Percentiles rank a stretch among this genome's conserved stretches.
Evolutionary conservation across 495 filamentous ascomycete species (phyloP).

Genomic region (Massariosphaeria phaeospora): DNA sequence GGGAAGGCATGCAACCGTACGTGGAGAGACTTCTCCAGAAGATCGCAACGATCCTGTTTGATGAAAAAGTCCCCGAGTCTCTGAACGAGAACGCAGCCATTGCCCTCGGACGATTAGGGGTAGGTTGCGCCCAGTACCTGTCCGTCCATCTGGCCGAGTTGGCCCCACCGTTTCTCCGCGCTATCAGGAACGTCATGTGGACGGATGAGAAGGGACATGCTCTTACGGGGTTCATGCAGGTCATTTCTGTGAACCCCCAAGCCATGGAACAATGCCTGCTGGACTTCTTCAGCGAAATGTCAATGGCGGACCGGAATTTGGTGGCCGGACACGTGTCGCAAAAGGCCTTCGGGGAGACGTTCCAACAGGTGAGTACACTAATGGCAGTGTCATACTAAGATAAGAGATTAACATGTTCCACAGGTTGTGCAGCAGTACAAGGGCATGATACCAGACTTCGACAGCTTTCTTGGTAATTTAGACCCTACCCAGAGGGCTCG

Average conservation of each 20-base stretch:
- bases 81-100: slow-evolving; percentile 94
- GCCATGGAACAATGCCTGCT: slow-evolving; percentile 82
- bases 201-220: slow-evolving; percentile 94
- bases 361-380: slow-evolving; percentile 45
- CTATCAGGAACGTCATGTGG: slow-evolving; percentile 77
- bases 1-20: slow-evolving; percentile 66
- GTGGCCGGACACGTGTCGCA: slow-evolving; percentile 50
- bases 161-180: slow-evolving; percentile 71
- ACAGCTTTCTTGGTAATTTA: slow-evolving; percentile 68
- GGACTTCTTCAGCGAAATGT: slow-evolving; percentile 67
- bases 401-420: slow-evolving; percentile 10
- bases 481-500: slow-evolving; percentile 41
- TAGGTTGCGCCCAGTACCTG: slow-evolving; percentile 70
- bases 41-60: slow-evolving; percentile 71
- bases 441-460: slow-evolving; percentile 78
- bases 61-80: slow-evolving; percentile 78
- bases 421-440: slow-evolving; percentile 76
- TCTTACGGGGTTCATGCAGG: slow-evolving; percentile 79
- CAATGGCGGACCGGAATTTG: slow-evolving; percentile 73
- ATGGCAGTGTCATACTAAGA: background rate
- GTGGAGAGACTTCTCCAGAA: slow-evolving; percentile 70
- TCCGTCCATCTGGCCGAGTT: slow-evolving; percentile 78
- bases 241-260: slow-evolving; percentile 81
- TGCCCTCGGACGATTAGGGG: slow-evolving; percentile 81
- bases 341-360: slow-evolving; percentile 43